Percentiles rank a stretch among this genome's conserved stretches.
Conservation (phyloP, 257 asterid species). For the Anisodus tanguticus region DNA sequence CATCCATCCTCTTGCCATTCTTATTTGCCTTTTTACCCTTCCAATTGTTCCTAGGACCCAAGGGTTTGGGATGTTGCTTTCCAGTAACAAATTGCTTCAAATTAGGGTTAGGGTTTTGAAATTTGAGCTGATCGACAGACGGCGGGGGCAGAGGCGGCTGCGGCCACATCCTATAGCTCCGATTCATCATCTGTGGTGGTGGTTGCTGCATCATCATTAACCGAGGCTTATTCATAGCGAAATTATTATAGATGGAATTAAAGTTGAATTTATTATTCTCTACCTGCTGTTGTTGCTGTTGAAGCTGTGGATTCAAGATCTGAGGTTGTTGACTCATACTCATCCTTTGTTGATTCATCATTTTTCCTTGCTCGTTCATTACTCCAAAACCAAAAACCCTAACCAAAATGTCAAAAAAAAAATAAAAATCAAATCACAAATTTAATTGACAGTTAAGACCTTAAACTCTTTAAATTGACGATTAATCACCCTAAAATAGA, state of each 20-base stretch:
- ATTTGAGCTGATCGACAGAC: constrained; percentile 36
- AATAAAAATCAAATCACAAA: not conserved
- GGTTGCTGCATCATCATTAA: constrained; percentile 47
- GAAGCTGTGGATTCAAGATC: constrained; percentile 40
- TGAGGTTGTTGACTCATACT: constrained; percentile 45
- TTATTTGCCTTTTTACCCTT: constrained; percentile 66
- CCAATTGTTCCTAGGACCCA: constrained; percentile 78
- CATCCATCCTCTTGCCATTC: constrained; percentile 46
- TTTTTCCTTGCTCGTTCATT: constrained; percentile 64
- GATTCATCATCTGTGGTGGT: constrained; percentile 49
- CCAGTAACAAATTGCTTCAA: constrained; percentile 43
- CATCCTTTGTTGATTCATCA: constrained; percentile 59
- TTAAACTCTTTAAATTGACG: not conserved
- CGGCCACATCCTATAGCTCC: constrained; percentile 72
- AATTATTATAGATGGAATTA: not conserved
- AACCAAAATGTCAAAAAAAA: not conserved
- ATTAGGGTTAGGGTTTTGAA: constrained; percentile 58
- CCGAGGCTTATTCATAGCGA: not conserved
- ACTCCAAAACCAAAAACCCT: constrained; percentile 14
- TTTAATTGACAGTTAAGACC: not conserved
- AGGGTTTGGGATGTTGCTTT: constrained; percentile 40
- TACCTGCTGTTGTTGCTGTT: constrained; percentile 56
- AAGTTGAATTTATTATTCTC: constrained; percentile 19
- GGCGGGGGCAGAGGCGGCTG: constrained; percentile 37
- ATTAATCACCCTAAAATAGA: not conserved